These are phyloP conservation scores for Peterozyma xylosa DNA, from an alignment of 805 yeast species.

Conservation along the genomic window DNA sequence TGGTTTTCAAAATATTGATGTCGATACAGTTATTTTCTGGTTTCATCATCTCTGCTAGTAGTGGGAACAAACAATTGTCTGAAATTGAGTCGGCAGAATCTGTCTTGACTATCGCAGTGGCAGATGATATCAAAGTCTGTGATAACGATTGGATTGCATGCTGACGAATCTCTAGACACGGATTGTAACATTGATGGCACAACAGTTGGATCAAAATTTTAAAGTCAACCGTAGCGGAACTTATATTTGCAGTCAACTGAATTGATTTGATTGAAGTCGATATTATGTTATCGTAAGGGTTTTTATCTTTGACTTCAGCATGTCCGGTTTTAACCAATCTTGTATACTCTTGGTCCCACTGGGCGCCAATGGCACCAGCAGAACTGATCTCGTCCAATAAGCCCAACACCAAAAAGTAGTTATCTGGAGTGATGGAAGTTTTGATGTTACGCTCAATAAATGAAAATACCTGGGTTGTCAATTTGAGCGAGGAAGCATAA, in stretches of 20 bases:
- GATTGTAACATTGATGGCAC: constrained; percentile 85
- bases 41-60: constrained; percentile 57
- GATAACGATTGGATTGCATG: constrained; percentile 61
- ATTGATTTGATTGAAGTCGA: constrained; percentile 56
- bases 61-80: constrained; percentile 69
- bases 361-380: constrained; percentile 72
- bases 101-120: constrained; percentile 23
- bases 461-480: constrained; percentile 33
- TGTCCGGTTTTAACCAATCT: constrained; percentile 33
- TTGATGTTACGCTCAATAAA: constrained; percentile 37
- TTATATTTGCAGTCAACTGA: constrained; percentile 41
- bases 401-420: constrained; percentile 63
- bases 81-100: constrained; percentile 49
- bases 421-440: constrained; percentile 33
- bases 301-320: constrained; percentile 29
- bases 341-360: constrained; percentile 62
- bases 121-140: constrained; percentile 35
- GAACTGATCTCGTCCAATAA: constrained; percentile 74
- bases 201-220: constrained; percentile 72
- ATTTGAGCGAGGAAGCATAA: constrained; percentile 35
- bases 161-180: constrained; percentile 68
- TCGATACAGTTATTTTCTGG: constrained; percentile 32
- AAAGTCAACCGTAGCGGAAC: constrained; percentile 23
- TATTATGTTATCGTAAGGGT: constrained; percentile 48
- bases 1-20: constrained; percentile 20